A percentile compares a stretch with the other conserved stretches of the same genome.
These are phyloP conservation scores for Martiniozyma abietophila DNA, from an alignment of 805 yeast genomes.

Conservation along the genomic window DNA sequence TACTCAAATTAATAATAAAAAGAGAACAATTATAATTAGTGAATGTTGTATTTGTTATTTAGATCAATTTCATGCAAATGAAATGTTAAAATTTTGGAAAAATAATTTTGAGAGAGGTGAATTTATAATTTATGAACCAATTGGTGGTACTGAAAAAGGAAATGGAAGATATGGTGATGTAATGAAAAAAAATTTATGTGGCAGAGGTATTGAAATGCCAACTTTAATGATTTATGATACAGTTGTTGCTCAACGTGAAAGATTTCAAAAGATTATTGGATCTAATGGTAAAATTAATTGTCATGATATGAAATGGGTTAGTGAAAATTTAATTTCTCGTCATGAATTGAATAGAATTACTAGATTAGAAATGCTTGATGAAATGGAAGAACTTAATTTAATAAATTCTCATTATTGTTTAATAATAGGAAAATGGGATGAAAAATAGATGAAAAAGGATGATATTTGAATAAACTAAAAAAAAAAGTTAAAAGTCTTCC, in stretches of 20 bases:
- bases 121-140: conserved; percentile 59
- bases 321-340: conserved; percentile 34
- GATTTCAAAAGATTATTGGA: conserved; percentile 26
- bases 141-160: conserved; percentile 39
- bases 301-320: conserved; percentile 37
- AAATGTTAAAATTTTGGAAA: conserved; percentile 36
- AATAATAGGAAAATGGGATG: conserved; percentile 23
- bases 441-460: no score
- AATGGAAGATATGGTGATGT: conserved; percentile 44
- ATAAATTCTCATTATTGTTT: conserved; percentile 55
- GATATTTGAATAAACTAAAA: no score
- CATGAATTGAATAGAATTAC: conserved; percentile 37
- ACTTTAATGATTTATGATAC: conserved; percentile 46
- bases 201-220: conserved; percentile 55
- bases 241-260: conserved; percentile 28
- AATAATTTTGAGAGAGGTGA: conserved; percentile 18
- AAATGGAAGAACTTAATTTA: conserved; percentile 59
- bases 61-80: conserved; percentile 37
- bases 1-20: conserved; percentile 15
- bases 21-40: conserved; percentile 56
- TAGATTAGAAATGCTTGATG: conserved; percentile 60
- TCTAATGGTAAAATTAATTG: conserved; percentile 22
- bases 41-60: conserved; percentile 75
- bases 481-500: no score
- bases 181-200: conserved; percentile 52